Base-by-base conservation (phyloP, 2,329 filamentous ascomycete genomes). In the Verticillium tricorpus region DNA sequence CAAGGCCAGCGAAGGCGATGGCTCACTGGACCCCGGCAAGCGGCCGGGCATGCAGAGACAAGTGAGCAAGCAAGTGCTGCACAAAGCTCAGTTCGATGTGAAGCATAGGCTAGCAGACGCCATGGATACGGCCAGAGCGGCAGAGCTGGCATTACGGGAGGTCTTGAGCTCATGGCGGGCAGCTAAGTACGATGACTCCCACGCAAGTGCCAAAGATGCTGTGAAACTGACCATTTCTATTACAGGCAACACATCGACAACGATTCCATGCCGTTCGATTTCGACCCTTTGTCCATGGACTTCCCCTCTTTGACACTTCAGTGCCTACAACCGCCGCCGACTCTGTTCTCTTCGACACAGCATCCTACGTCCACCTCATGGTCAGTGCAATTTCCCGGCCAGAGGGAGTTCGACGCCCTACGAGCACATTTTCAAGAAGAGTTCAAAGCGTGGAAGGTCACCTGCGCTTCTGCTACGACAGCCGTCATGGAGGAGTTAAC, bases 221-320 rank as follows among this genome's bases (percentile, higher is more conserved):
- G 65, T 69, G 63, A 58, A 57, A 60, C 61, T 62, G 17, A 63
- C 45, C 35, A 57, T 4, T 31, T 56, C 34, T 54, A 58, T 22
- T 52, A 25, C 64, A 87, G 85, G 68, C 80, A 82, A 68, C 80
- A 85, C 56, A 77, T 86, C 57, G 81, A 86, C 63, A 78, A 81
- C 66, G 77, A 78, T 59, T 83, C 83, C 9, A 78, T 80, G 67
- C 85, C 86, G 2, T 89, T 89, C 68, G 90, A 94, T 66, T 96
- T 97, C 76, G 91, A 97, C 67, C 90, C 94, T 37, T 85, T 93
- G 64, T 83, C 90, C 5, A 86, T 96, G 72, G 92, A 92, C 63
- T 97, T 97, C 69, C 92, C 93, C 7, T 88, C 90, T 7, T 83
- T 98, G 50, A 92, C 89, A 39, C 84, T 97, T 12, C 91, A 90